Percentiles rank a stretch among this genome's conserved stretches.
phyloP scores from a whole-genome alignment of 495 filamentous ascomycete genomes.

The Podospora appendiculata region DNA sequence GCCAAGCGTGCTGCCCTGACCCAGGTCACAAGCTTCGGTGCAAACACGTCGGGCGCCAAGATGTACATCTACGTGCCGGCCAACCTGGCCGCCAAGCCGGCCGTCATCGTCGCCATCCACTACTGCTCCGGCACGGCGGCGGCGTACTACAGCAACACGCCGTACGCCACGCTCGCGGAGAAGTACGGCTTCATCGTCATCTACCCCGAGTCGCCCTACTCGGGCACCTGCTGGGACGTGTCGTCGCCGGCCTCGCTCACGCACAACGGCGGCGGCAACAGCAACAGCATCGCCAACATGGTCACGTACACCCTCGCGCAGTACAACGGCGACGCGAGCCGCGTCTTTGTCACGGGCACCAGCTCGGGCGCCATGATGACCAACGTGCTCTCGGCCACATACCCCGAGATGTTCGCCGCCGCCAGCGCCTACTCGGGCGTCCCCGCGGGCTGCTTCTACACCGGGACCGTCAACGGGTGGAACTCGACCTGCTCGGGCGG shows the following conservation, averaged over 20 bases:
- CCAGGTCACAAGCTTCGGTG: constrained; percentile 30
- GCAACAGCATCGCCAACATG: constrained; percentile 54
- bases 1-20: constrained; percentile 25
- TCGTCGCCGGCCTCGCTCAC: constrained; percentile 44
- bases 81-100: constrained; percentile 24
- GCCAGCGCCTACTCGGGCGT: constrained; percentile 53
- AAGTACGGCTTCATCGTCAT: constrained; percentile 50
- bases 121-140: constrained; percentile 46
- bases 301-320: constrained; percentile 41
- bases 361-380: constrained; percentile 45
- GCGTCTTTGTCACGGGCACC: constrained; percentile 45
- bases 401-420: constrained; percentile 49
- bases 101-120: constrained; percentile 46
- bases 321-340: constrained; percentile 40
- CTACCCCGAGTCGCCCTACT: constrained; percentile 43
- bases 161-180: constrained; percentile 43
- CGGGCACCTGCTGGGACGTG: constrained; percentile 54
- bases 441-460: constrained; percentile 51
- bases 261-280: constrained; percentile 52
- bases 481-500: constrained; percentile 37
- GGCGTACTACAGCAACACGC: constrained; percentile 40
- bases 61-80: constrained; percentile 36
- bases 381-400: constrained; percentile 51
- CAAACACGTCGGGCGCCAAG: constrained; percentile 26
- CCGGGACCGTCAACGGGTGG: constrained; percentile 37